Conservation (phyloP, 2,329 filamentous ascomycete genomes). For the Thelonectria rubi region DNA sequence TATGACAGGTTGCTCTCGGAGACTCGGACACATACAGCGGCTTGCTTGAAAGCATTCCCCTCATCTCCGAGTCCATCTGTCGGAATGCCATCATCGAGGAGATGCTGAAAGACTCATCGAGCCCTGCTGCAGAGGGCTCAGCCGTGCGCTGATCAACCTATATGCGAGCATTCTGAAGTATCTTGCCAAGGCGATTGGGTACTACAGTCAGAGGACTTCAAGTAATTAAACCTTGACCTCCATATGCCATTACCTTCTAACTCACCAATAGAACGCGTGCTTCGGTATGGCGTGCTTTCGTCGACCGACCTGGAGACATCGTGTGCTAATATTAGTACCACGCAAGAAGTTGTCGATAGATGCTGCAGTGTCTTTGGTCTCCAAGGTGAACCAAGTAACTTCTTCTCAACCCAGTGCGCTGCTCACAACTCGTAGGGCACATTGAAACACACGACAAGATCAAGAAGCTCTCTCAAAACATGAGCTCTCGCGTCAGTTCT, state of each 20-base stretch:
- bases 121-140: background rate
- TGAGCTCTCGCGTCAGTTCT: background rate
- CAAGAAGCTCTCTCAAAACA: background rate
- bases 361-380: background rate
- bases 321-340: background rate
- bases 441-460: background rate
- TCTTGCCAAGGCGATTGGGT: background rate
- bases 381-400: background rate
- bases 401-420: too few relatives aligned
- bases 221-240: background rate
- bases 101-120: background rate
- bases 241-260: background rate
- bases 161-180: constrained; percentile 2
- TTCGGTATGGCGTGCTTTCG: background rate
- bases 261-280: background rate
- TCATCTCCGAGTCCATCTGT: background rate
- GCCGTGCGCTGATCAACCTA: background rate
- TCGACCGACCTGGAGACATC: constrained; percentile 12
- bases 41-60: background rate
- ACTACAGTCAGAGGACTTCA: background rate
- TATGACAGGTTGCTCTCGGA: background rate
- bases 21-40: background rate
- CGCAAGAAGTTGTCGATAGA: background rate
- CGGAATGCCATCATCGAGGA: background rate
- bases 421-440: background rate